These are phyloP conservation scores for Boletus subparvulus DNA, from an alignment of 768 basidiomycete genomes.

Conservation along the genomic window DNA sequence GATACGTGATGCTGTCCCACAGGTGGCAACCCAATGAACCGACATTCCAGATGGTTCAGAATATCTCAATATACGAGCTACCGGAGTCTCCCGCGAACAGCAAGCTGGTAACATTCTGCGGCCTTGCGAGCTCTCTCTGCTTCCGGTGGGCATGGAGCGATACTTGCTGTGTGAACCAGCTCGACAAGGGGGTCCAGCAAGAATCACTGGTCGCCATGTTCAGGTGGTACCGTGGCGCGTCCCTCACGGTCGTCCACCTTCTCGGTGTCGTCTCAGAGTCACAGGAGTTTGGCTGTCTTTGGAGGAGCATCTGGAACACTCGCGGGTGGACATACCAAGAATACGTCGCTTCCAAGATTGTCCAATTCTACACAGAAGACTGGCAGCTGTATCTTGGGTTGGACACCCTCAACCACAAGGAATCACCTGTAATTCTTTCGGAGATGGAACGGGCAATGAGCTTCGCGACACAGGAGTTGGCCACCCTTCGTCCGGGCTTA, in stretches of 20 bases:
- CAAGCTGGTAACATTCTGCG: constrained; percentile 2
- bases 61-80: neutral
- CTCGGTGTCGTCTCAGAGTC: neutral
- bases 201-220: constrained; percentile 15
- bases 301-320: constrained; percentile 7
- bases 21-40: constrained; percentile 1
- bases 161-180: constrained; percentile 7
- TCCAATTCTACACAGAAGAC: constrained; percentile 12
- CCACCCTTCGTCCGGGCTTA: neutral
- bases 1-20: constrained; percentile 8
- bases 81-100: neutral
- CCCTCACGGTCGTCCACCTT: constrained; percentile 7
- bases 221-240: constrained; percentile 7
- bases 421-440: neutral
- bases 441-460: neutral
- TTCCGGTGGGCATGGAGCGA: constrained; percentile 12
- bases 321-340: constrained; percentile 15
- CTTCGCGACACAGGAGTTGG: neutral
- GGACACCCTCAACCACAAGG: constrained; percentile 1
- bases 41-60: neutral
- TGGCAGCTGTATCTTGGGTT: constrained; percentile 8
- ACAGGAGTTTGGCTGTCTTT: neutral
- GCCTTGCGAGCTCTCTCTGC: neutral
- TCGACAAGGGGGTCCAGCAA: neutral
- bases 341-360: neutral